Conservation (phyloP, 2,329 filamentous ascomycete species). For the Apiospora koreana region DNA sequence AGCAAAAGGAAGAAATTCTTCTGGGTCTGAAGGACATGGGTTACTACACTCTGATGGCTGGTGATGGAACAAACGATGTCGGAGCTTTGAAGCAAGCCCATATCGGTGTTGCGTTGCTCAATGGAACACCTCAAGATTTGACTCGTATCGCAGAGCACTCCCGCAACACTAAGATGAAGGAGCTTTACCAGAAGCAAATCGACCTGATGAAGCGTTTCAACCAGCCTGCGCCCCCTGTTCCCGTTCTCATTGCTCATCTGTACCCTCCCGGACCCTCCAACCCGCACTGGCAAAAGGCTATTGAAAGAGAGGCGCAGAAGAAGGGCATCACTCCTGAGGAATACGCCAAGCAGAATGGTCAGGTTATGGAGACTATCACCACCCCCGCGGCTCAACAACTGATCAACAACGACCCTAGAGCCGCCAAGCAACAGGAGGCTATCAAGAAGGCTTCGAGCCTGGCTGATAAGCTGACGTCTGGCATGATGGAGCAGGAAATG, state of each 20-base stretch:
- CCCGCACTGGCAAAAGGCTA: constrained; percentile 90
- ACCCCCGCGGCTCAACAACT: constrained; percentile 65
- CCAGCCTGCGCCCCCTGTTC: constrained; percentile 88
- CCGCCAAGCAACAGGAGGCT: constrained; percentile 64
- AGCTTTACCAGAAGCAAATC: constrained; percentile 95
- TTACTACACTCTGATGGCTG: constrained; percentile 98
- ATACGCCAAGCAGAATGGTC: constrained; percentile 53
- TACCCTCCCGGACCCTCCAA: constrained; percentile 90
- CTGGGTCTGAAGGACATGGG: constrained; percentile 93
- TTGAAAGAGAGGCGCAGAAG: constrained; percentile 79
- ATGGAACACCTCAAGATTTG: constrained; percentile 89
- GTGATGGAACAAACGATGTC: constrained; percentile 97
- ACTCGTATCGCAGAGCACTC: constrained; percentile 90
- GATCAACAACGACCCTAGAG: constrained; percentile 53
- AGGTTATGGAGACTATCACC: constrained; percentile 63
- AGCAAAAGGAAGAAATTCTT: constrained; percentile 99
- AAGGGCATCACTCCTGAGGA: constrained; percentile 70
- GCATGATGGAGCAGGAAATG: constrained; percentile 88
- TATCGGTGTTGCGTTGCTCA: constrained; percentile 92
- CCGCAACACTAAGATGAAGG: constrained; percentile 96
- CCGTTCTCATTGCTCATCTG: constrained; percentile 87
- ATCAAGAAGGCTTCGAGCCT: constrained; percentile 74
- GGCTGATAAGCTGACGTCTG: constrained; percentile 81
- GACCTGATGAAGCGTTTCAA: constrained; percentile 93
- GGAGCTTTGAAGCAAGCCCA: constrained; percentile 97